A percentile compares a stretch with the other conserved stretches of the same genome.
Evolutionary conservation across 2,329 filamentous ascomycete genomes (phyloP).

Genomic region (Colletotrichum gigasporum): DNA sequence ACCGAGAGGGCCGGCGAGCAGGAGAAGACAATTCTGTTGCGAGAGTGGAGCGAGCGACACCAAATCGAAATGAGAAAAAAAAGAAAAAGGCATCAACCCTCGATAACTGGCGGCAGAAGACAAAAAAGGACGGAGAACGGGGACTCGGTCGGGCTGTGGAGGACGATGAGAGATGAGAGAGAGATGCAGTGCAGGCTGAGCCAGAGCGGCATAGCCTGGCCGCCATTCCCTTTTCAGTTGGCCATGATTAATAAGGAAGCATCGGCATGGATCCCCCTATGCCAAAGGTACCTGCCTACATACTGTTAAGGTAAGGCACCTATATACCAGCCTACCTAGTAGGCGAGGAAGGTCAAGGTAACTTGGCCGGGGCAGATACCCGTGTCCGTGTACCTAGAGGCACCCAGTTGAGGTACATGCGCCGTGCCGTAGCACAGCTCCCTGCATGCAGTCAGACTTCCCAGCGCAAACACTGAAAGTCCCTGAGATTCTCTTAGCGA

Average conservation of each 20-base stretch:
- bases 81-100: background rate
- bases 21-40: background rate
- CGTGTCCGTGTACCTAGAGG: too few relatives aligned
- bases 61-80: background rate
- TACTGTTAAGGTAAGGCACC: too few relatives aligned
- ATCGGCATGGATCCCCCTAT: conserved; percentile 17
- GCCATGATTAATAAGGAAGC: conserved; percentile 17
- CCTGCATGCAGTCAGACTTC: too few relatives aligned
- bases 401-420: too few relatives aligned
- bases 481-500: background rate
- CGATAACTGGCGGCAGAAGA: background rate
- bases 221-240: conserved; percentile 23
- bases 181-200: background rate
- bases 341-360: background rate
- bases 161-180: background rate
- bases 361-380: too few relatives aligned
- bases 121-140: conserved; percentile 2
- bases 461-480: background rate
- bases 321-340: background rate
- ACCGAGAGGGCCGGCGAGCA: background rate
- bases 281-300: too few relatives aligned
- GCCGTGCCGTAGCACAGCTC: too few relatives aligned
- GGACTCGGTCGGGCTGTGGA: background rate
- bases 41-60: background rate
- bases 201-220: conserved; percentile 7